phyloP scores from a whole-genome alignment of 2,329 filamentous ascomycete genomes.

The Venturia nashicola region DNA sequence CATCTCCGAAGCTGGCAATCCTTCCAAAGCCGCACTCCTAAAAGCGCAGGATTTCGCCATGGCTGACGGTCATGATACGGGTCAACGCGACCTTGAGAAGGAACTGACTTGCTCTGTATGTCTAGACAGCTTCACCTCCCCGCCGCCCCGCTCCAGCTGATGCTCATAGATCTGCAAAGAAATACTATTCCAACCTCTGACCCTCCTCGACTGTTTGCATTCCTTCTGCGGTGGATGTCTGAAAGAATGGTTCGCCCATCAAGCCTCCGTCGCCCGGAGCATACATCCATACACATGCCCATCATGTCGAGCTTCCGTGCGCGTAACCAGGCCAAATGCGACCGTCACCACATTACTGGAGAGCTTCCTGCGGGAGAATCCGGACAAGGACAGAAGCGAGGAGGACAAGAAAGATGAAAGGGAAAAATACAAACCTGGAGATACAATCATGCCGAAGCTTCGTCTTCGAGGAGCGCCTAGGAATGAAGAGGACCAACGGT shows the following conservation, averaged over 20 bases:
- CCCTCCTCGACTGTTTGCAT: constrained; percentile 84
- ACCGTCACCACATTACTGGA: constrained; percentile 82
- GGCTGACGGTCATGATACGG: constrained; percentile 16
- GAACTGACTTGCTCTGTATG: constrained; percentile 91
- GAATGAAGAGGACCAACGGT: constrained; percentile 51
- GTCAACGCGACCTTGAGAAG: constrained; percentile 63
- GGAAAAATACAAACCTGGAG: constrained; percentile 66
- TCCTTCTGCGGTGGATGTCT: constrained; percentile 93
- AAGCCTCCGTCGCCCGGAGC: constrained; percentile 48
- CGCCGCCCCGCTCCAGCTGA: constrained; percentile 2
- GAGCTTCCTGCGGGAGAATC: constrained; percentile 72
- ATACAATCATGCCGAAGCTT: constrained; percentile 61
- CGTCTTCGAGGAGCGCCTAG: constrained; percentile 37
- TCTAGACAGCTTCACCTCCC: constrained; percentile 17
- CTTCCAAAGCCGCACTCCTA: constrained; percentile 3
- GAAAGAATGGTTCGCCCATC: constrained; percentile 89
- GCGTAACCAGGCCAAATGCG: constrained; percentile 81
- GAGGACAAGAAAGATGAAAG: constrained; percentile 68
- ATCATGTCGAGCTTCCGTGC: constrained; percentile 75
- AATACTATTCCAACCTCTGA: constrained; percentile 80
- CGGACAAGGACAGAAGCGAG: constrained; percentile 55
- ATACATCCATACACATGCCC: constrained; percentile 70
- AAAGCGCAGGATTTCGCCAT: constrained; percentile 6
- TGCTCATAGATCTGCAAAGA: constrained; percentile 80
- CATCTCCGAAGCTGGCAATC: constrained; percentile 6